Percentiles rank a stretch among this genome's conserved stretches.
phyloP scores from a whole-genome alignment of 345 rosid species.

The Sonneratia caseolaris region DNA sequence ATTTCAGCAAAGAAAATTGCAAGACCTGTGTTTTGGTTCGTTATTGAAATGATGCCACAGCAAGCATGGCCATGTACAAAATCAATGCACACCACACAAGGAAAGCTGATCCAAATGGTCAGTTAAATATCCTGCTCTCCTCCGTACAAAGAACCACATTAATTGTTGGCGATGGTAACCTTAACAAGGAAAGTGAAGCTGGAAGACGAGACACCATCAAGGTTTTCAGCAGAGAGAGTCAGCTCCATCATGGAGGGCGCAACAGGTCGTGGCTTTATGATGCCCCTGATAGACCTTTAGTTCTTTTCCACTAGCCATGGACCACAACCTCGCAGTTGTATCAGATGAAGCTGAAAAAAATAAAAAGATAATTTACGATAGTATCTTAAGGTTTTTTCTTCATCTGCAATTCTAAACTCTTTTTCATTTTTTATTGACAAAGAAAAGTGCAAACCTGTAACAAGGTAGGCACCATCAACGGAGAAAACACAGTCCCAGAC shows the following conservation, averaged over 20 bases:
- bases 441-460: constrained; percentile 43
- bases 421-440: background rate
- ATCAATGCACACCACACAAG: background rate
- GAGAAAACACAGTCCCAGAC: constrained; percentile 99
- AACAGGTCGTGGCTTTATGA: constrained; percentile 86
- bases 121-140: background rate
- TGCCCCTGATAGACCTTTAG: constrained; percentile 76
- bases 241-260: constrained; percentile 88
- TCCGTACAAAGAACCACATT: background rate
- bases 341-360: constrained; percentile 75
- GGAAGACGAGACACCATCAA: background rate
- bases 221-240: constrained; percentile 34
- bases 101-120: background rate
- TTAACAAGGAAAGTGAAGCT: background rate
- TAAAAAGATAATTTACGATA: background rate
- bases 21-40: background rate
- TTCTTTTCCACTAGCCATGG: constrained; percentile 53
- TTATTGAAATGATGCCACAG: background rate
- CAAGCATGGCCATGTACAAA: background rate
- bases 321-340: constrained; percentile 84
- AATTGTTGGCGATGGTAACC: too few species aligned
- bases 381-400: background rate
- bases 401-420: background rate
- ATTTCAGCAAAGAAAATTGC: background rate
- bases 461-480: constrained; percentile 90